Evolutionary conservation across 202 grass and related monocot genomes (phyloP).

Genomic region (Zoysia matrella): DNA sequence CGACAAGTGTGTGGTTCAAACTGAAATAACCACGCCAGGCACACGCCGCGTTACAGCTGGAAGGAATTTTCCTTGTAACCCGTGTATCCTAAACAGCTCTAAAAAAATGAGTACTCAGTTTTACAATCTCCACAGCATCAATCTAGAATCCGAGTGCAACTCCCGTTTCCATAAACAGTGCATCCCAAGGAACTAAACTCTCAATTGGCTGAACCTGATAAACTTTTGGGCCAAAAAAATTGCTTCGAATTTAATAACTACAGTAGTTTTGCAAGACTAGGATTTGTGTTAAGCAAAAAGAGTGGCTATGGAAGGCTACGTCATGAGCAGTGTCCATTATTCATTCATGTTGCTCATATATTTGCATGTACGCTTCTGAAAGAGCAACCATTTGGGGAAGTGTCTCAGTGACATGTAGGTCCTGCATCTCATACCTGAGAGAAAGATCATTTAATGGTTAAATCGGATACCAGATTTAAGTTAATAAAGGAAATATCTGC

Average conservation of each 20-base stretch:
- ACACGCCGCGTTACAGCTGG: neutral
- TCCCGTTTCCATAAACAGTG: neutral
- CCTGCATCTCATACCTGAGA: conserved; percentile 97
- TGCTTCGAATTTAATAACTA: neutral
- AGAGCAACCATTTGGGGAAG: conserved; percentile 98
- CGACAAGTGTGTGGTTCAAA: neutral
- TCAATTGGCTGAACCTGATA: neutral
- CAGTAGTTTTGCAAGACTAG: conserved; percentile 5
- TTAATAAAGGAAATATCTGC: neutral
- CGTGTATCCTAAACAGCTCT: neutral
- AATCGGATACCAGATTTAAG: neutral
- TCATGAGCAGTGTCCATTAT: conserved; percentile 7
- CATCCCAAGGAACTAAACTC: neutral
- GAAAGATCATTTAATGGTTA: conserved; percentile 31
- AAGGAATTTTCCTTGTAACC: neutral
- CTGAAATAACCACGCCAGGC: neutral
- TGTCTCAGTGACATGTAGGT: conserved; percentile 96
- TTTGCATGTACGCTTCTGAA: conserved; percentile 96
- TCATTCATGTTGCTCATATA: conserved; percentile 93
- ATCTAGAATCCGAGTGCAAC: neutral
- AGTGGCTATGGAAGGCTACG: neutral
- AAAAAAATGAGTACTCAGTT: neutral
- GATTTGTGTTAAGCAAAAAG: conserved; percentile 10
- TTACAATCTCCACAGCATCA: neutral
- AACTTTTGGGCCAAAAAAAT: neutral